phyloP scores from a whole-genome alignment of 352 stramenopile genomes.

The Globisporangium mamillatum region DNA sequence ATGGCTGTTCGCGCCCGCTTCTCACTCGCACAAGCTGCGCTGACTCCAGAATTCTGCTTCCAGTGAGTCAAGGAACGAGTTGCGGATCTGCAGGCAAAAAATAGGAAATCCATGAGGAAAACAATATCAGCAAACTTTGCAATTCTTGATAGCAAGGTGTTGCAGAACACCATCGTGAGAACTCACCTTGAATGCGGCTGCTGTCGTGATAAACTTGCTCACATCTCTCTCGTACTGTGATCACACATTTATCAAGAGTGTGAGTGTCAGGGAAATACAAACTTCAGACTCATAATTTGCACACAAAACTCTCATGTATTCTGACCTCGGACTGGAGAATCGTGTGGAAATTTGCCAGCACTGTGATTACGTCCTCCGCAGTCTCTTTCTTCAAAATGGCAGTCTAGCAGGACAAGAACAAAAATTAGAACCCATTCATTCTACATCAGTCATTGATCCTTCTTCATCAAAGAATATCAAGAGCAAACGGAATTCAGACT shows the following conservation, averaged over 20 bases:
- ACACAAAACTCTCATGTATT: neutral
- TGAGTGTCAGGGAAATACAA: neutral
- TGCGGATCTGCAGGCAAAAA: conserved; percentile 25
- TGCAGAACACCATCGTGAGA: neutral
- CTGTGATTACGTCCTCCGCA: conserved; percentile 6
- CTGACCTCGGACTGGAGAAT: conserved; percentile 1
- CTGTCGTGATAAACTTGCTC: conserved; percentile 31
- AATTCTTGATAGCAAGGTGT: neutral
- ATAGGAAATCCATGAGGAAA: neutral
- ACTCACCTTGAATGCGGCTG: conserved; percentile 34
- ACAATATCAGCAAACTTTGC: neutral
- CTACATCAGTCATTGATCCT: neutral
- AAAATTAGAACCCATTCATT: neutral
- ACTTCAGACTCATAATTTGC: neutral
- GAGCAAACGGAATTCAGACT: neutral
- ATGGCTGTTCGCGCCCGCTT: neutral
- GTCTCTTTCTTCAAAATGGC: conserved; percentile 11
- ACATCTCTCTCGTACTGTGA: conserved; percentile 34
- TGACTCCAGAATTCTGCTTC: conserved; percentile 46
- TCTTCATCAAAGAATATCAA: neutral
- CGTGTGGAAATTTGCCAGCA: neutral
- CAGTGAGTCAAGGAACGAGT: conserved; percentile 37
- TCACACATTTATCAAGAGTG: conserved; percentile 1
- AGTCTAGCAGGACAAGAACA: neutral
- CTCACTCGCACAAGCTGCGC: conserved; percentile 34